Evolutionary conservation across 208 protist genomes (phyloP).

Genomic region (Crithidia acanthocephali): DNA sequence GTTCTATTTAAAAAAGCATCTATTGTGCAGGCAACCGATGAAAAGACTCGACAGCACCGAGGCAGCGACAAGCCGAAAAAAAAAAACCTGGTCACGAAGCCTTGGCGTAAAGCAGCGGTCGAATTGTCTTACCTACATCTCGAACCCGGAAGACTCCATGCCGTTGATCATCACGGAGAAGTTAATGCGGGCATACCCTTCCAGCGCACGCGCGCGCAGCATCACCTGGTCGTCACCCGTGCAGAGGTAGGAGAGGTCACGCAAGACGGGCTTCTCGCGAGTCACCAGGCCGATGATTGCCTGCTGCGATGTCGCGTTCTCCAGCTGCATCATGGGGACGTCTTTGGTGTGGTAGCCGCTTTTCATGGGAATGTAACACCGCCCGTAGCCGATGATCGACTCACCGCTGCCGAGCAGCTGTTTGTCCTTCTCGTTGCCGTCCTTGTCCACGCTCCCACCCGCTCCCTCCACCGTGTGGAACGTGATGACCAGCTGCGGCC

Average conservation of each 20-base stretch:
- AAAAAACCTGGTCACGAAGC: too few relatives aligned
- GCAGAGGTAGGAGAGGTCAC: constrained; percentile 83
- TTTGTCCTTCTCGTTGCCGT: constrained; percentile 39
- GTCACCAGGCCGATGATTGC: constrained; percentile 62
- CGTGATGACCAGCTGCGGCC: constrained; percentile 85
- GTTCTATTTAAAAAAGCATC: too few relatives aligned
- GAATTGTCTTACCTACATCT: constrained; percentile 24
- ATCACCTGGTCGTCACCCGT: constrained; percentile 80
- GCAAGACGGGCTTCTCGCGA: constrained; percentile 65
- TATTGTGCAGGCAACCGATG: too few relatives aligned
- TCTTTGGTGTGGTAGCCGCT: constrained; percentile 62
- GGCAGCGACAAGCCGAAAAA: too few relatives aligned
- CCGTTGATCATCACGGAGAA: constrained; percentile 82
- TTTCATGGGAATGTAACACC: constrained; percentile 81
- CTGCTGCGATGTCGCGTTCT: constrained; percentile 67
- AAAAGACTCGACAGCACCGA: too few relatives aligned
- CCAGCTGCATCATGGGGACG: constrained; percentile 77
- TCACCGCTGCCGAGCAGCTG: constrained; percentile 54
- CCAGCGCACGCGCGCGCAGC: constrained; percentile 60
- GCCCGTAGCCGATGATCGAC: constrained; percentile 72
- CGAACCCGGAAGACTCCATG: constrained; percentile 75
- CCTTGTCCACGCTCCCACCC: constrained; percentile 29
- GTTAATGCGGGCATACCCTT: constrained; percentile 64
- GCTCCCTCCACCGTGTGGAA: constrained; percentile 65
- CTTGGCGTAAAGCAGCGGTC: too few relatives aligned